These are phyloP conservation scores for Carpinus fangiana DNA, from an alignment of 306 rosid species.

Conservation along the genomic window DNA sequence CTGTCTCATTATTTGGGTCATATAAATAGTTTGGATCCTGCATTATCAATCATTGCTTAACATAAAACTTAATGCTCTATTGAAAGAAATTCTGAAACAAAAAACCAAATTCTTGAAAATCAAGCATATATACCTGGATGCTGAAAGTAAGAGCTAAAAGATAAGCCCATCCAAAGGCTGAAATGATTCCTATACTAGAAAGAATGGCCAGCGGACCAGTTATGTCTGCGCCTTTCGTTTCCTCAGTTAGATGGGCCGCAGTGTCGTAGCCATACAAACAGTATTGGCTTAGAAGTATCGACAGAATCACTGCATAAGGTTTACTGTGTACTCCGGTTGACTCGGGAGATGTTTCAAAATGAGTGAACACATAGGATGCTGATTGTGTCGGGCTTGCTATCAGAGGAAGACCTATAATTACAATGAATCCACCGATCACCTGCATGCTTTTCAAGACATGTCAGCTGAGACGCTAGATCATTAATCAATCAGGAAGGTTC, in stretches of 20 bases:
- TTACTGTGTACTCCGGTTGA: constrained; percentile 3
- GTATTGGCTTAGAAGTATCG: constrained; percentile 9
- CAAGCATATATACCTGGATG: constrained; percentile 6
- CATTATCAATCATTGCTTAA: not conserved
- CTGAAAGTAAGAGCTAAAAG: not conserved
- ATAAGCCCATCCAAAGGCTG: constrained; percentile 1
- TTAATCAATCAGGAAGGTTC: too few species aligned
- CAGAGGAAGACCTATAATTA: not conserved
- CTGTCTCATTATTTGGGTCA: constrained; percentile 8
- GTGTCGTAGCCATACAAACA: constrained; percentile 10
- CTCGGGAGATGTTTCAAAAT: constrained; percentile 10
- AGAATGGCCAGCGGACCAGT: constrained; percentile 12
- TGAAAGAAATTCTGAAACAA: not conserved
- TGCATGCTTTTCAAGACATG: not conserved
- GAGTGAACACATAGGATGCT: constrained; percentile 13
- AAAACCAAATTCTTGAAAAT: not conserved
- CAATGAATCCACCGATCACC: constrained; percentile 1
- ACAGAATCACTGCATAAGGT: not conserved
- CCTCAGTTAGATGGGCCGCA: constrained; percentile 16
- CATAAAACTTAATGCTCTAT: not conserved
- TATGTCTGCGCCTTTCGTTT: constrained; percentile 1
- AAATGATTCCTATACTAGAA: constrained; percentile 5
- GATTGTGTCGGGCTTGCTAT: constrained; percentile 1
- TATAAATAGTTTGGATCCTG: not conserved
- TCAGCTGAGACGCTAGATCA: not conserved